Percentiles rank a stretch among this genome's conserved stretches.
These are phyloP conservation scores for Cyamopsis tetragonoloba DNA, from an alignment of 306 rosid genomes.

Conservation along the genomic window DNA sequence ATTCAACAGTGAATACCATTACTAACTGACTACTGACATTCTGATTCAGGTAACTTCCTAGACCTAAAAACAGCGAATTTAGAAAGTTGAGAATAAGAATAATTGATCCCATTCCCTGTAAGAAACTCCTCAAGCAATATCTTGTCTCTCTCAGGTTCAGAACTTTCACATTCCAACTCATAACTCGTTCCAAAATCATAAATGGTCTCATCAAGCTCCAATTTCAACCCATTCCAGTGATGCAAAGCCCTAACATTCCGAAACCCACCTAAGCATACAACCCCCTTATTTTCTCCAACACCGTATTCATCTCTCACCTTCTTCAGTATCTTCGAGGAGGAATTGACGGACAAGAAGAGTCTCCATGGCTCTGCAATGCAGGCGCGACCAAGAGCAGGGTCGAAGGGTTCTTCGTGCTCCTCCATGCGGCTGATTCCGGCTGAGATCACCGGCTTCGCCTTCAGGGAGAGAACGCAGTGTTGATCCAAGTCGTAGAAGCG, in stretches of 20 bases:
- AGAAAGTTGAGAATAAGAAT: constrained; percentile 35
- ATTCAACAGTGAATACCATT: no score
- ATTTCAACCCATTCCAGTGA: constrained; percentile 50
- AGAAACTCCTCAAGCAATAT: constrained; percentile 35
- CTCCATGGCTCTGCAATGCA: constrained; percentile 59
- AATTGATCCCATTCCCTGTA: constrained; percentile 39
- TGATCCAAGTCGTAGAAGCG: constrained; percentile 36
- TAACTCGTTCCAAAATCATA: constrained; percentile 59
- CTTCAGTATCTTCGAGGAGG: constrained; percentile 35
- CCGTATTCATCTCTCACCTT: constrained; percentile 37
- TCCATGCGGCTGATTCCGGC: constrained; percentile 45
- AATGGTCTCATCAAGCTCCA: constrained; percentile 53
- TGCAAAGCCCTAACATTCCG: constrained; percentile 53
- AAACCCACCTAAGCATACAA: constrained; percentile 58
- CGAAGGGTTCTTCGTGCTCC: constrained; percentile 55
- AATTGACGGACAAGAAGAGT: constrained; percentile 17
- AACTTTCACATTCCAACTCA: constrained; percentile 61
- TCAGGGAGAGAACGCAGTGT: constrained; percentile 40
- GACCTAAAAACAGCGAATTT: constrained; percentile 45
- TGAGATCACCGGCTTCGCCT: constrained; percentile 45
- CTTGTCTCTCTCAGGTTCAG: constrained; percentile 40
- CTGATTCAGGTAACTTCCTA: constrained; percentile 38
- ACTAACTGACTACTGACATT: background rate
- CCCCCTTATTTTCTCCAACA: constrained; percentile 23
- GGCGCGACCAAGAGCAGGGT: constrained; percentile 39